Evolutionary conservation across 2,329 filamentous ascomycete genomes (phyloP), one percentile per base, ranked within the genome.

Genomic region (Aspergillus brasiliensis): DNA sequence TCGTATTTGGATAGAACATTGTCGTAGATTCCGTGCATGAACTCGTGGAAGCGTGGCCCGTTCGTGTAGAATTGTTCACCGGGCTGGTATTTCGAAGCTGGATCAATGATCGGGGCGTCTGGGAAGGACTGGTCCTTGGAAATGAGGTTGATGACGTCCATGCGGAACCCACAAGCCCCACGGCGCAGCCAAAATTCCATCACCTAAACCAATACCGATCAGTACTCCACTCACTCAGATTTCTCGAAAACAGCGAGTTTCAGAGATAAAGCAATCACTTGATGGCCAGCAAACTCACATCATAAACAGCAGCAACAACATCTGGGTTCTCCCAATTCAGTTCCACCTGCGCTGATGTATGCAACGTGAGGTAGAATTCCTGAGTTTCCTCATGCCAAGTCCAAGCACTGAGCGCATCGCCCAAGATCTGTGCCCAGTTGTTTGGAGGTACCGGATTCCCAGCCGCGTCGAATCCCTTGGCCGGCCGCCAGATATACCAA

Each of bases 171-270:
- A 47, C 88, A 86, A 0, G 90, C 86, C 3, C 90, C 91, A 37
- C 84, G 84, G 47, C 89, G 79, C 1, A 94, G 83, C 91, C 91
- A 95, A 72, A 93, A 95, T 28, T 84, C 83, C 84, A 93, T 89
- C 2, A 88, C 82, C 69, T 91, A 90, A 5, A n/a, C n/a, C n/a
- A 92, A 86, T 1, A 89, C 90, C 44, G 84, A 77, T 6, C 90
- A 83, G 0, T 88, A 84, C 5, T 83, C 84, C 0, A 81, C 80
- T 27, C 27, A 8, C 27, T 27, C 27, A 27, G n/a, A n/a, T n/a
- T n/a, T n/a, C n/a, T n/a, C n/a, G n/a, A 27, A 27, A 8, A 8
- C 27, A n/a, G 27, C 27, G 8, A 8, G 27, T 27, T 8, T 27
- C 8, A 8, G 8, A 27, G 27, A 27, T 27, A 2, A 27, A 8